Evolutionary conservation across 306 rosid genomes (phyloP), one percentile per base, ranked within the genome.

Genomic region (Canavalia gladiata): DNA sequence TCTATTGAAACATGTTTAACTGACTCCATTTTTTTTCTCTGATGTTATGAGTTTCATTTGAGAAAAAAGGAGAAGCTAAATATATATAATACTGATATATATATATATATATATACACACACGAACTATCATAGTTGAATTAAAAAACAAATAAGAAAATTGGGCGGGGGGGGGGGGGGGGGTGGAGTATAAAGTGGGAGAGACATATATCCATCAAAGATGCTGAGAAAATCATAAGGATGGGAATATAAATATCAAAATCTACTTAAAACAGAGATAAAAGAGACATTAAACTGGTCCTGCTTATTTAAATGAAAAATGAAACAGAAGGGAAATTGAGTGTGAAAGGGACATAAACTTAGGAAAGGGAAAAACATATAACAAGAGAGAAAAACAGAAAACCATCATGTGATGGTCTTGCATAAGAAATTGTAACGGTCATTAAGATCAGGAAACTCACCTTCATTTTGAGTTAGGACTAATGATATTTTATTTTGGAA

Each of bases 401-500:
- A 78, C 46, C 35, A 33, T 66, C 0, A 68, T 30, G 13, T 63
- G 4, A 39, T 72, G 42, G 12, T 54, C 34, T 12, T 43, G 79
- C 10, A 77, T 57, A 82, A 80, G 76, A 80, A 73, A 66, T 76
- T 66, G 9, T 43, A 67, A 7, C 64, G 45, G 67, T 33, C 62
- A 56, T 3, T 33, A n/a, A 74, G 35, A 73, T 4, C 0, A 63
- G 79, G 90, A 83, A 92, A 87, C 41, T 80, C 66, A 90, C 97
- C 97, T 86, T 92, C 97, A 92, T 92, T 88, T 86, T 84, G 68
- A 58, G 29, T 71, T 70, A 70, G 64, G 86, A 74, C 66, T 31
- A 59, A 60, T 54, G 4, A 31, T 62, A 68, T 63, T 54, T 51
- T 0, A 78, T 51, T 41, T 50, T 54, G 12, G 8, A 31, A 6